A percentile compares a stretch with the other conserved stretches of the same genome.
phyloP scores from a whole-genome alignment of 805 yeast genomes.

The Ascoidea rubescens region DNA sequence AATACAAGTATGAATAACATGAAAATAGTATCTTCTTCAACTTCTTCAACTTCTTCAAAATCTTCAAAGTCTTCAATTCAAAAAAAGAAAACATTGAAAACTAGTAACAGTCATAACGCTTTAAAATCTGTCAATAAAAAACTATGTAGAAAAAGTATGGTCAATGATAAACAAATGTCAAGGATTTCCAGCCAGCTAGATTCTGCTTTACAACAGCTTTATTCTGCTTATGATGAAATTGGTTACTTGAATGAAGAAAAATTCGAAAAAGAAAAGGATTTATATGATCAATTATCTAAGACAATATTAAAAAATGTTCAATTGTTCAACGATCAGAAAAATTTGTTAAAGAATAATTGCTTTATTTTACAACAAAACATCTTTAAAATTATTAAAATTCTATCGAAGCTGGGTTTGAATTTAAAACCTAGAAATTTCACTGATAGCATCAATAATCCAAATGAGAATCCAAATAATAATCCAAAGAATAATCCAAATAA shows the following conservation, averaged over 20 bases:
- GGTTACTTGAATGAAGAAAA: constrained; percentile 4
- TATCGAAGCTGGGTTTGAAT: constrained; percentile 6
- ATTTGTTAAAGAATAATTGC: constrained; percentile 1
- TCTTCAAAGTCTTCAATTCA: too few species aligned
- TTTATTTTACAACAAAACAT: constrained; percentile 6
- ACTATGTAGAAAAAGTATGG: too few species aligned
- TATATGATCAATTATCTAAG: neutral
- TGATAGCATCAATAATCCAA: neutral
- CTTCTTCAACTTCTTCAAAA: too few species aligned
- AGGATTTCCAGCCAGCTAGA: too few species aligned
- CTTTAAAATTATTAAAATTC: constrained; percentile 8
- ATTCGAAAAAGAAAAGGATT: neutral
- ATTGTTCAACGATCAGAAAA: constrained; percentile 1
- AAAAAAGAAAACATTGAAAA: too few species aligned
- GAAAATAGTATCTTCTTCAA: too few species aligned
- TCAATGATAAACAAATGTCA: too few species aligned
- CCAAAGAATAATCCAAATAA: neutral
- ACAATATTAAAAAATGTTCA: neutral
- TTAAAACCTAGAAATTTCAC: constrained; percentile 1
- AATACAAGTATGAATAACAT: too few species aligned
- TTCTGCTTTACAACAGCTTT: too few species aligned
- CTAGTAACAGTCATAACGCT: too few species aligned
- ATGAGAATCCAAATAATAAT: too few species aligned
- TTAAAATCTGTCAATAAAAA: too few species aligned
- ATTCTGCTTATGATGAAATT: constrained; percentile 2